These are phyloP conservation scores for Saccharomycopsis crataegensis DNA, from an alignment of 1,139 yeast species.

Conservation along the genomic window DNA sequence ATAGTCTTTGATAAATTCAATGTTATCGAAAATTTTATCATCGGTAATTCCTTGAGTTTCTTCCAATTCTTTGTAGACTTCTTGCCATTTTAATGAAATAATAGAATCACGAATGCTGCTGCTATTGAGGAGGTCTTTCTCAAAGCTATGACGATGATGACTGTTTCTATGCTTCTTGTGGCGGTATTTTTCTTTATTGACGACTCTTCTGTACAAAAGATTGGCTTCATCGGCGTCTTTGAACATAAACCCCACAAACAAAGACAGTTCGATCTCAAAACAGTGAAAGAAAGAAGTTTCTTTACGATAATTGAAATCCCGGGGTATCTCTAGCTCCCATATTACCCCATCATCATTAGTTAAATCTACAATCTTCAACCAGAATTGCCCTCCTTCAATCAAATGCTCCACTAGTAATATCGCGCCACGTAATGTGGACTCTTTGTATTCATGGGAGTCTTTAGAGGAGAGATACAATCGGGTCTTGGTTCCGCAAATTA, in stretches of 20 bases:
- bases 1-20: conserved; percentile 73
- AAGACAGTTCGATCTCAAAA: conserved; percentile 86
- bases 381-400: conserved; percentile 81
- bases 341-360: conserved; percentile 69
- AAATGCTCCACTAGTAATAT: conserved; percentile 79
- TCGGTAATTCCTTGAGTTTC: conserved; percentile 76
- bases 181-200: conserved; percentile 70
- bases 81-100: conserved; percentile 69
- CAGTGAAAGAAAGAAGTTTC: conserved; percentile 92
- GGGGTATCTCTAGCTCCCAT: conserved; percentile 95
- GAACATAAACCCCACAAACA: conserved; percentile 75
- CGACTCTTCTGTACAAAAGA: conserved; percentile 70
- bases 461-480: conserved; percentile 86
- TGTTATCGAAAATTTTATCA: conserved; percentile 82
- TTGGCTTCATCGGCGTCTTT: conserved; percentile 86
- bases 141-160: too few relatives aligned
- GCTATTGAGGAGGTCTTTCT: conserved; percentile 39
- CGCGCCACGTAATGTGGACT: conserved; percentile 86
- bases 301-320: conserved; percentile 81
- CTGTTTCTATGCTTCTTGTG: conserved; percentile 40
- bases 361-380: conserved; percentile 81
- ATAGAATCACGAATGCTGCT: conserved; percentile 50
- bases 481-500: conserved; percentile 86
- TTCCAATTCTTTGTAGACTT: conserved; percentile 56
- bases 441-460: conserved; percentile 70